These are phyloP conservation scores for Lactuca saligna DNA, from an alignment of 129 eudicot genomes.

Conservation along the genomic window DNA sequence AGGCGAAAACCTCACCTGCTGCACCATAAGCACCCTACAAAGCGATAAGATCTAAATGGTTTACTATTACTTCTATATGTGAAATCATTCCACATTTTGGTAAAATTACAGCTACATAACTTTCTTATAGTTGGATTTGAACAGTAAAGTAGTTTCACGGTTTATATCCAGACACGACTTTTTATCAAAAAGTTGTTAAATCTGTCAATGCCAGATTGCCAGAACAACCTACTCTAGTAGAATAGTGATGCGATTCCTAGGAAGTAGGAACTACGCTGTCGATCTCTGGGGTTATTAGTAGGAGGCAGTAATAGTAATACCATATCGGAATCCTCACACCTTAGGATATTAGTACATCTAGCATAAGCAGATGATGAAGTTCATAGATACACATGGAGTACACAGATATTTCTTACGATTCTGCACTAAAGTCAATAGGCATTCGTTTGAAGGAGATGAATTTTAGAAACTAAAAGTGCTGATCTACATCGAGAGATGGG, in stretches of 20 bases:
- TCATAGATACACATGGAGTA: background rate
- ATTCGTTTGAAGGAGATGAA: constrained; percentile 15
- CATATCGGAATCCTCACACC: constrained; percentile 9
- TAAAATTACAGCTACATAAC: background rate
- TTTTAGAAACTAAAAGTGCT: constrained; percentile 24
- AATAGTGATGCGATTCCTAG: background rate
- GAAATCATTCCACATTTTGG: background rate
- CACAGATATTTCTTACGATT: background rate
- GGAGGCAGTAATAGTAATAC: background rate
- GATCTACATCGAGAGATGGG: constrained; percentile 16
- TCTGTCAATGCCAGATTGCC: constrained; percentile 9
- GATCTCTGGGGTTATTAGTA: constrained; percentile 7
- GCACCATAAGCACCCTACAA: constrained; percentile 5
- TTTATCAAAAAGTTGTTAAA: background rate
- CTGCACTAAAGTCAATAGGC: constrained; percentile 11
- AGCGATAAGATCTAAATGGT: background rate
- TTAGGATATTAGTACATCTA: constrained; percentile 19
- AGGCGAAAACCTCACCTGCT: constrained; percentile 20
- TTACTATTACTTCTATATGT: background rate
- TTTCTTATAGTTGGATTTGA: background rate
- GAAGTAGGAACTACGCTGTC: background rate
- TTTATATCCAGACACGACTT: constrained; percentile 3
- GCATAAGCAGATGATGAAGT: constrained; percentile 18
- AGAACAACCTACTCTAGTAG: constrained; percentile 3
- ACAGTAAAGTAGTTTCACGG: background rate